phyloP scores from a whole-genome alignment of 2,329 filamentous ascomycete species.

The Colletotrichum sidae region DNA sequence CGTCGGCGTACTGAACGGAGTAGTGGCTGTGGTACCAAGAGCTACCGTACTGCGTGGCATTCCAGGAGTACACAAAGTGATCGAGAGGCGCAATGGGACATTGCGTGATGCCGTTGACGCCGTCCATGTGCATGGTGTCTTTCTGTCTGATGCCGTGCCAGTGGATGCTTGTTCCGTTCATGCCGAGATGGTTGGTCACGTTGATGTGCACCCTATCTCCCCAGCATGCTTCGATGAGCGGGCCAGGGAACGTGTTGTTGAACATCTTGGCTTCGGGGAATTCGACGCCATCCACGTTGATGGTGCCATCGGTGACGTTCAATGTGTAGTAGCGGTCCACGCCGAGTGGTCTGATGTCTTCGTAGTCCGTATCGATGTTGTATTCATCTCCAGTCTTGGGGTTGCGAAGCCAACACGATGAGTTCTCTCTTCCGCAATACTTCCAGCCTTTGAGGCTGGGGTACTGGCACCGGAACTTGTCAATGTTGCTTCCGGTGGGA shows the following conservation, averaged over 20 bases:
- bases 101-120: slow-evolving; percentile 53
- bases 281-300: slow-evolving; percentile 41
- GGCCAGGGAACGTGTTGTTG: slow-evolving; percentile 43
- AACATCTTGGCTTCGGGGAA: slow-evolving; percentile 42
- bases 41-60: slow-evolving; percentile 52
- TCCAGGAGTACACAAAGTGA: slow-evolving; percentile 39
- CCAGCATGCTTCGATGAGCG: slow-evolving; percentile 45
- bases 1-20: slow-evolving; percentile 58
- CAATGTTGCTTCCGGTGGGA: slow-evolving; percentile 17
- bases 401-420: slow-evolving; percentile 44
- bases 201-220: slow-evolving; percentile 56
- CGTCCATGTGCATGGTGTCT: slow-evolving; percentile 40
- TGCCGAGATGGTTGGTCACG: slow-evolving; percentile 69
- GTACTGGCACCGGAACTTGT: slow-evolving; percentile 43
- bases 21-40: slow-evolving; percentile 57
- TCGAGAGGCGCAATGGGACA: slow-evolving; percentile 66
- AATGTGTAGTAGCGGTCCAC: slow-evolving; percentile 40
- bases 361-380: slow-evolving; percentile 45
- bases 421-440: slow-evolving; percentile 41
- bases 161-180: slow-evolving; percentile 62
- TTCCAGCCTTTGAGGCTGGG: slow-evolving; percentile 41
- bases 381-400: slow-evolving; percentile 38
- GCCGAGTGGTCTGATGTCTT: slow-evolving; percentile 39
- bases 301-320: slow-evolving; percentile 35
- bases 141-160: slow-evolving; percentile 66